phyloP scores from a whole-genome alignment of 495 filamentous ascomycete species.

The Lentithecium fluviatile region DNA sequence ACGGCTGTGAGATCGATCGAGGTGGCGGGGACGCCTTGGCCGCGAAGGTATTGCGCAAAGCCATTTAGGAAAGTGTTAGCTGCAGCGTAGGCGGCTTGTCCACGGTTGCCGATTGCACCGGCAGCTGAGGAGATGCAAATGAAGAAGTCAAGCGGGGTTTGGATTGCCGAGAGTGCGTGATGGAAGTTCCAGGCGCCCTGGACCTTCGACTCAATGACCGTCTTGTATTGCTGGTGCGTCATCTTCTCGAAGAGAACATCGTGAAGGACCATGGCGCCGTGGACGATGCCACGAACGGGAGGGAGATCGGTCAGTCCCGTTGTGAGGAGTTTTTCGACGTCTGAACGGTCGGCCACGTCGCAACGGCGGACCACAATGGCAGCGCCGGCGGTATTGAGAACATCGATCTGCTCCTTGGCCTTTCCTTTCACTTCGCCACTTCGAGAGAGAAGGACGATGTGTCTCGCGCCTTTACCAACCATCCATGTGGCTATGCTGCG shows the following conservation, averaged over 20 bases:
- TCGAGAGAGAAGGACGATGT: slow-evolving; percentile 31
- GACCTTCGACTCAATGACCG: slow-evolving; percentile 14
- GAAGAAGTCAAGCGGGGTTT: slow-evolving; percentile 26
- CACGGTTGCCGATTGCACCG: slow-evolving; percentile 20
- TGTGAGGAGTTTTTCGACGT: slow-evolving; percentile 1
- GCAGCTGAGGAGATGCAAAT: slow-evolving; percentile 21
- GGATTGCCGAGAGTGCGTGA: slow-evolving; percentile 1
- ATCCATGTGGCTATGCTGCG: slow-evolving; percentile 33
- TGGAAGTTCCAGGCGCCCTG: slow-evolving; percentile 24
- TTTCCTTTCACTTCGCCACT: slow-evolving; percentile 11
- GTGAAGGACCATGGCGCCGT: slow-evolving; percentile 26
- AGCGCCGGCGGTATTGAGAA: slow-evolving; percentile 1
- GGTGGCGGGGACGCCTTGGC: slow-evolving; percentile 8
- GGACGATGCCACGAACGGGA: slow-evolving; percentile 25
- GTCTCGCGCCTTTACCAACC: slow-evolving; percentile 26
- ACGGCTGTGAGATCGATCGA: slow-evolving; percentile 29
- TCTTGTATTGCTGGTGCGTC: slow-evolving; percentile 14
- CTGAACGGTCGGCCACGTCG: slow-evolving; percentile 7
- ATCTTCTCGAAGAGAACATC: slow-evolving; percentile 24
- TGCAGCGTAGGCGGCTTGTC: slow-evolving; percentile 31
- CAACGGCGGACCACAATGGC: slow-evolving; percentile 12
- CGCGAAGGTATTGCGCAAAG: slow-evolving; percentile 8
- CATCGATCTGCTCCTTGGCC: slow-evolving; percentile 11
- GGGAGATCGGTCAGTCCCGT: slow-evolving; percentile 6
- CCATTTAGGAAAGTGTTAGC: slow-evolving; percentile 28